phyloP scores from a whole-genome alignment of 2,329 filamentous ascomycete genomes.

The Boeremia lycopersici region DNA sequence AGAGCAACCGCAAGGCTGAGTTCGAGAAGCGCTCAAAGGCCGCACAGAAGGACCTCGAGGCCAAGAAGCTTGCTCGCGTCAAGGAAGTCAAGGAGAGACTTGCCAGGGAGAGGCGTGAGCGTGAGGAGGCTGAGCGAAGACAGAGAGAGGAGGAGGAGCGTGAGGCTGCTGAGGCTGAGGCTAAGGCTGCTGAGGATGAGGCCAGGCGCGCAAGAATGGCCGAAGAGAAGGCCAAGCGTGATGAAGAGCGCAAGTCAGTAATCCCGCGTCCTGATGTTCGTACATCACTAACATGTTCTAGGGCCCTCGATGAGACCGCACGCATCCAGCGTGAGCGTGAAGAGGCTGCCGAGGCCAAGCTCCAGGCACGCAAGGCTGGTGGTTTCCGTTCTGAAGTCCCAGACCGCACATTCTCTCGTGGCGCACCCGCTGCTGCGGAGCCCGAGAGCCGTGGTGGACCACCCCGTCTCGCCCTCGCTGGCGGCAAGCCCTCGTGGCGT shows the following conservation, averaged over 20 bases:
- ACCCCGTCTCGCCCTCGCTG: slow-evolving; percentile 66
- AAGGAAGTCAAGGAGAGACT: slow-evolving; percentile 86
- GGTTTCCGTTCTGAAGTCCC: slow-evolving; percentile 48
- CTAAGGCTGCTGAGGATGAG: slow-evolving; percentile 79
- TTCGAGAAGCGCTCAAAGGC: slow-evolving; percentile 93
- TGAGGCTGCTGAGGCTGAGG: slow-evolving; percentile 79
- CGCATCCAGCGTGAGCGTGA: slow-evolving; percentile 77
- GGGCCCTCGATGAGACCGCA: slow-evolving; percentile 67
- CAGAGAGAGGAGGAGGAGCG: slow-evolving; percentile 86
- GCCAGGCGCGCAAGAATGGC: slow-evolving; percentile 75
- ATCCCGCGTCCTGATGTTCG: neutral
- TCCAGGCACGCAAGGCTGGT: slow-evolving; percentile 63
- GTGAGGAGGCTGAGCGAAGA: slow-evolving; percentile 80
- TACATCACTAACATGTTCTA: slow-evolving; percentile 35
- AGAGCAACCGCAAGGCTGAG: slow-evolving; percentile 87
- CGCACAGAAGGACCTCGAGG: slow-evolving; percentile 91
- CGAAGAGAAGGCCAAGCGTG: slow-evolving; percentile 69
- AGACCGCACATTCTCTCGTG: slow-evolving; percentile 41
- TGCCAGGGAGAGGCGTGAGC: slow-evolving; percentile 81
- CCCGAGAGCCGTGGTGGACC: slow-evolving; percentile 56
- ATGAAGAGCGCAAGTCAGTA: slow-evolving; percentile 64
- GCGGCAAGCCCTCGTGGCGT: slow-evolving; percentile 72
- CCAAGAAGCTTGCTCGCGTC: slow-evolving; percentile 84
- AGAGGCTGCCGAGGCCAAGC: slow-evolving; percentile 83
- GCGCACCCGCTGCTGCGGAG: slow-evolving; percentile 14